These are phyloP conservation scores for Pseudogymnoascus sp. DNA, from an alignment of 2,329 filamentous ascomycete species.

Conservation along the genomic window DNA sequence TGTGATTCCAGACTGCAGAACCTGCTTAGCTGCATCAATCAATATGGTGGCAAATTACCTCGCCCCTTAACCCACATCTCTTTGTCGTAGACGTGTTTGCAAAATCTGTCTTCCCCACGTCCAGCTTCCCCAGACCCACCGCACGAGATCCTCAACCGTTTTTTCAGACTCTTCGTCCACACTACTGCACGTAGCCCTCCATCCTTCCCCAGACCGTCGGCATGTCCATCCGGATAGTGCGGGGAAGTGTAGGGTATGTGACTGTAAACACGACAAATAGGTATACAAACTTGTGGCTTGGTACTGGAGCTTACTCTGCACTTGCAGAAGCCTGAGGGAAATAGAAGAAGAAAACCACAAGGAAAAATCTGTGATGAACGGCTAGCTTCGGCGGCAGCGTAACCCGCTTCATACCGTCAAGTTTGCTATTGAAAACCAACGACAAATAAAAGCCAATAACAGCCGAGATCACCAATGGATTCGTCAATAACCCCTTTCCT, in stretches of 20 bases:
- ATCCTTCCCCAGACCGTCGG: neutral
- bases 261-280: neutral
- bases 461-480: neutral
- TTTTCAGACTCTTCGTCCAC: neutral
- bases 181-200: neutral
- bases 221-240: neutral
- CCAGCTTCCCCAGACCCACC: neutral
- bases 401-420: neutral
- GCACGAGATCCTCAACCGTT: neutral
- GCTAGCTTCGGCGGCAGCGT: neutral
- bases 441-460: neutral
- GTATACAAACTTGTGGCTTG: neutral
- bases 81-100: neutral
- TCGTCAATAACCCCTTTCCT: neutral
- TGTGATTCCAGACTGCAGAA: neutral
- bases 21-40: neutral
- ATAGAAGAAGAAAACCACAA: neutral
- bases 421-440: neutral
- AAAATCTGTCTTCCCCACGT: neutral
- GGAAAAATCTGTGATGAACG: neutral
- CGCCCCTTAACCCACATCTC: neutral
- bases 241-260: slow-evolving; percentile 1
- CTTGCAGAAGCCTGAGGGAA: neutral
- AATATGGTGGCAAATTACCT: slow-evolving; percentile 1
- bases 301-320: neutral